These are phyloP conservation scores for Dispira simplex DNA, from an alignment of 192 early-diverging fungal species.

Conservation along the genomic window DNA sequence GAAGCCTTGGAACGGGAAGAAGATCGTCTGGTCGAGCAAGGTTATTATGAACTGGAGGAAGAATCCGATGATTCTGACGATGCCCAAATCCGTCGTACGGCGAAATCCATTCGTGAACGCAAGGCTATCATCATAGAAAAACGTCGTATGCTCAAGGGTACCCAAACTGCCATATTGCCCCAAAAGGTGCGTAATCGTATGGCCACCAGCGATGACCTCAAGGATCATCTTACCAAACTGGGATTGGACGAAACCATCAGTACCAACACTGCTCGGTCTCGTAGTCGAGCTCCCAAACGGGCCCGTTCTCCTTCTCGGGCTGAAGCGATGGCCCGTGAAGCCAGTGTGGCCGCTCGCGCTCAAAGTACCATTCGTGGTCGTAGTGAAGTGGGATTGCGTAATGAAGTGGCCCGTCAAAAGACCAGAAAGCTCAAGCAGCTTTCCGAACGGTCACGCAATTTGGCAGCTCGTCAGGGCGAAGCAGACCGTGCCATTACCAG, in stretches of 20 bases:
- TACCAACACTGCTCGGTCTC: slow-evolving; percentile 33
- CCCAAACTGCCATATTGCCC: slow-evolving; percentile 60
- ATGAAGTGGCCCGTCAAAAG: slow-evolving; percentile 24
- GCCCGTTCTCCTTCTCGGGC: slow-evolving; percentile 56
- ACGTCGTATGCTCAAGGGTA: slow-evolving; percentile 59
- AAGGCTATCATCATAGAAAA: slow-evolving; percentile 67
- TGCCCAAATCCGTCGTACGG: slow-evolving; percentile 55
- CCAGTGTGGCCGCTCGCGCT: slow-evolving; percentile 41
- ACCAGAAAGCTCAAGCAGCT: slow-evolving; percentile 65
- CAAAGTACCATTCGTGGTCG: slow-evolving; percentile 41
- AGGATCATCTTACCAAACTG: slow-evolving; percentile 45
- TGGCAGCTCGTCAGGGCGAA: slow-evolving; percentile 74
- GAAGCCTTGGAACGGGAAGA: slow-evolving; percentile 95
- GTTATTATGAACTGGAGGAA: slow-evolving; percentile 80
- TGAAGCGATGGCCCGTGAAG: slow-evolving; percentile 42
- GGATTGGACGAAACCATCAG: slow-evolving; percentile 53
- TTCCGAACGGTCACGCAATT: slow-evolving; percentile 55
- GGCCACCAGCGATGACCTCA: slow-evolving; percentile 40
- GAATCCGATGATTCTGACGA: slow-evolving; percentile 63
- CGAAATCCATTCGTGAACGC: slow-evolving; percentile 67
- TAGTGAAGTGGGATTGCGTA: slow-evolving; percentile 61
- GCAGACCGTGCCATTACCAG: slow-evolving; percentile 80
- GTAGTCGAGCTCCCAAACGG: slow-evolving; percentile 50
- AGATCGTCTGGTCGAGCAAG: slow-evolving; percentile 84
- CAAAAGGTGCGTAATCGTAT: slow-evolving; percentile 34